These are phyloP conservation scores for Anthostomella pinea DNA, from an alignment of 2,329 filamentous ascomycete genomes.

Conservation along the genomic window DNA sequence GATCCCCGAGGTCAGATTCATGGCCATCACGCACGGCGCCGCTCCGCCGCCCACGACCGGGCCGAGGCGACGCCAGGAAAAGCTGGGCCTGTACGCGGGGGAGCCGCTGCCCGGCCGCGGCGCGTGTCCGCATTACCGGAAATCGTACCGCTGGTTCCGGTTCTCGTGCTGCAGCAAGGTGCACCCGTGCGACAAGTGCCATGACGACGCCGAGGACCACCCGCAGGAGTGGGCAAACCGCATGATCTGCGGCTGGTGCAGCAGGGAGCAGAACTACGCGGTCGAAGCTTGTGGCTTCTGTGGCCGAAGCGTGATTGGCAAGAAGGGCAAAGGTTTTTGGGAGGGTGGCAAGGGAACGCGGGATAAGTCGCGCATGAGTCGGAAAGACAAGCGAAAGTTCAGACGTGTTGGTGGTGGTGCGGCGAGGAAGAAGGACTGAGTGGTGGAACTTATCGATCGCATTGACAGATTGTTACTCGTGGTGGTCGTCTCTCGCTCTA, in stretches of 20 bases:
- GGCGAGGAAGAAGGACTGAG: slow-evolving; percentile 34
- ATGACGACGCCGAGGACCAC: slow-evolving; percentile 70
- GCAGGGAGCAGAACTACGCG: slow-evolving; percentile 75
- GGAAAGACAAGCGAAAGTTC: slow-evolving; percentile 73
- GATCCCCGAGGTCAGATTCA: slow-evolving; percentile 74
- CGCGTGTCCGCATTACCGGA: slow-evolving; percentile 56
- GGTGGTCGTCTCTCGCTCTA: too few species aligned
- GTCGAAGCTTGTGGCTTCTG: slow-evolving; percentile 75
- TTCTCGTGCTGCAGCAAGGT: slow-evolving; percentile 61
- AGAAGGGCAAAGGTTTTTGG: slow-evolving; percentile 72
- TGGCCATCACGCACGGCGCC: slow-evolving; percentile 62
- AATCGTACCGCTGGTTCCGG: slow-evolving; percentile 62
- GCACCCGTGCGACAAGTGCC: slow-evolving; percentile 68
- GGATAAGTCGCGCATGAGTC: slow-evolving; percentile 67
- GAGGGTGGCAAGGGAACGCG: slow-evolving; percentile 83
- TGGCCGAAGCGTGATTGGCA: slow-evolving; percentile 65
- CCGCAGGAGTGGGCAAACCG: slow-evolving; percentile 76
- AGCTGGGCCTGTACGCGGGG: slow-evolving; percentile 55
- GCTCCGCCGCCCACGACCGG: slow-evolving; percentile 39
- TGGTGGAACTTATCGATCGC: neutral
- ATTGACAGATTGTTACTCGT: too few species aligned
- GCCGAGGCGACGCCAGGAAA: slow-evolving; percentile 48
- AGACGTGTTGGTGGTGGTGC: slow-evolving; percentile 53
- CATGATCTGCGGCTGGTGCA: slow-evolving; percentile 81
- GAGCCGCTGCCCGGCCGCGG: slow-evolving; percentile 53